Evolutionary conservation across 2,329 filamentous ascomycete species (phyloP).

Genomic region (Exserohilum rostratum): DNA sequence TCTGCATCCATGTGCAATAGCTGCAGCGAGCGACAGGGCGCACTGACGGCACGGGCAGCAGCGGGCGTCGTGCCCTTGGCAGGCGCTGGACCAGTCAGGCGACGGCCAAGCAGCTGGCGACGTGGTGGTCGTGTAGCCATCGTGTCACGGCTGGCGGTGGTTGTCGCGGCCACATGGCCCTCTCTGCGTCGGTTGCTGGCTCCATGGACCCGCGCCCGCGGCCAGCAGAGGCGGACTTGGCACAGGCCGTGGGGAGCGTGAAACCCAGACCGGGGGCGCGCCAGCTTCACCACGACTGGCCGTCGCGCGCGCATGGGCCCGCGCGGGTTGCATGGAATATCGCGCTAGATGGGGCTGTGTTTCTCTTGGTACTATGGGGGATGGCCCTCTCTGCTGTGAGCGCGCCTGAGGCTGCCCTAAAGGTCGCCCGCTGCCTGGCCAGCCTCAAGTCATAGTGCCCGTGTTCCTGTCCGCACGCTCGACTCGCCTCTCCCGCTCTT

Average conservation of each 20-base stretch:
- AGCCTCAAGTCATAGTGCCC: too few relatives aligned
- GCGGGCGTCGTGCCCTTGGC: neutral
- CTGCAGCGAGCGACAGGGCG: neutral
- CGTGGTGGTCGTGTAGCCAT: neutral
- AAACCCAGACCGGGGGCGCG: neutral
- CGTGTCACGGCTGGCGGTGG: neutral
- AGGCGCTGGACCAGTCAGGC: too few relatives aligned
- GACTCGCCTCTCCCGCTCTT: too few relatives aligned
- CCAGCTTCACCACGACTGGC: neutral
- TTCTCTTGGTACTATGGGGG: conserved; percentile 1
- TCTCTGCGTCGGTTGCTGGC: too few relatives aligned
- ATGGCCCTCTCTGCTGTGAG: neutral
- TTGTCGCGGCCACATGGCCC: too few relatives aligned
- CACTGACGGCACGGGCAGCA: neutral
- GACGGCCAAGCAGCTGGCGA: neutral
- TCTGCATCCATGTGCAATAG: too few relatives aligned
- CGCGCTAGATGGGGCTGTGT: conserved; percentile 10
- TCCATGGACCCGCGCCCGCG: too few relatives aligned
- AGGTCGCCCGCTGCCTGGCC: neutral
- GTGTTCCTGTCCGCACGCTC: too few relatives aligned
- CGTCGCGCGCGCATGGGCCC: neutral
- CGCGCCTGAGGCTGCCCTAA: neutral
- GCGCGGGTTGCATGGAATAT: neutral
- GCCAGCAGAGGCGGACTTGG: conserved; percentile 9
- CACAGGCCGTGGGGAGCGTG: conserved; percentile 1